phyloP scores from a whole-genome alignment of 805 yeast species.

The Starmerella vaccinii region DNA sequence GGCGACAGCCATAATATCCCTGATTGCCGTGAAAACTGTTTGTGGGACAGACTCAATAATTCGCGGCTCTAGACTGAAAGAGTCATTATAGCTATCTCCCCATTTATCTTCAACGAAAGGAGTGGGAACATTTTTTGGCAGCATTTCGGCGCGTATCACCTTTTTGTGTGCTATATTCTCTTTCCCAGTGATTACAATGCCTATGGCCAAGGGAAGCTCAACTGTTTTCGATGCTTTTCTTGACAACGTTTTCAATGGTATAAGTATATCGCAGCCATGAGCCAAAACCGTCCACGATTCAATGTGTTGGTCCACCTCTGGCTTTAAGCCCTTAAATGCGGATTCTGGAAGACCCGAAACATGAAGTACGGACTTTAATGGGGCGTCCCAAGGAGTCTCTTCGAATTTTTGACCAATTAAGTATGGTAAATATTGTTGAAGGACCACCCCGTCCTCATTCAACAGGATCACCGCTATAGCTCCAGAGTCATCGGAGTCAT shows the following conservation, averaged over 20 bases:
- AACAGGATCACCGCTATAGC: background rate
- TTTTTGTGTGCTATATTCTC: conserved; percentile 5
- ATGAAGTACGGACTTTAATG: background rate
- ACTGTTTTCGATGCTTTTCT: background rate
- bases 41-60: conserved; percentile 19
- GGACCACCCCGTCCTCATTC: background rate
- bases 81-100: conserved; percentile 25
- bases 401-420: background rate
- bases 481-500: background rate
- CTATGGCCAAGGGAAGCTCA: conserved; percentile 9
- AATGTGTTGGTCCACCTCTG: background rate
- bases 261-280: background rate
- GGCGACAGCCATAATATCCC: conserved; percentile 43
- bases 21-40: conserved; percentile 19
- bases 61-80: conserved; percentile 24
- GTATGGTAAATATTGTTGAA: background rate
- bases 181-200: conserved; percentile 23
- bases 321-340: background rate
- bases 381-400: background rate
- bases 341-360: background rate
- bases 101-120: conserved; percentile 21
- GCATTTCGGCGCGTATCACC: conserved; percentile 1
- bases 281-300: conserved; percentile 4
- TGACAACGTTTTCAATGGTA: background rate
- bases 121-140: conserved; percentile 22